Base-by-base conservation (phyloP, 2,329 filamentous ascomycete genomes). In the Scorias spongiosa region DNA sequence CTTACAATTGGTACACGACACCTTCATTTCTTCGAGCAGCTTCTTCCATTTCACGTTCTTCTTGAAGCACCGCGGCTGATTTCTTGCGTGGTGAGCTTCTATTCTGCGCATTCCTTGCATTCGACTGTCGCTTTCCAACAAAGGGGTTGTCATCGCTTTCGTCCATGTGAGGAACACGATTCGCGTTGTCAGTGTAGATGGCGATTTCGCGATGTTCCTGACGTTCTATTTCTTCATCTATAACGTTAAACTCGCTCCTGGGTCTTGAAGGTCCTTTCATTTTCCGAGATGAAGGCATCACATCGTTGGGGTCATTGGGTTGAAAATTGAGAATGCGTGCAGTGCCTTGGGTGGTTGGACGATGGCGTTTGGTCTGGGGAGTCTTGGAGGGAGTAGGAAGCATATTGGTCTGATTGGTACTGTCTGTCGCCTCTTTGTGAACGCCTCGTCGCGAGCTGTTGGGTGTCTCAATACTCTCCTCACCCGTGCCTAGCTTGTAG, bases 341-440 rank as follows among this genome's bases (percentile, higher is more conserved):
- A 30, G 72, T 68, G 5, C 65, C 57, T 41, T 66, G 62, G 42
- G 71, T 54, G 11, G 60, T 54, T 39, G 59, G 50, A 30, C 60
- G 54, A 2, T 63, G 56, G 49, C 72, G 73, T 66, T 82, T 84
- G 61, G 73, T 72, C 38, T 7, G 47, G 43, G 76, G 84, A 2
- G 84, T 89, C 66, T 88, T 88, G 50, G 78, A 74, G 2, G 84
- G 84, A 2, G 84, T 89, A 12, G 81, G 82, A 39, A 88, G 74
- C 72, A 84, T 81, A 49, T 44, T 46, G 20, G 4, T 26, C 20
- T 26, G 20, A 49, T 48, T 30, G 30, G 28, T 40, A 39, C 37
- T 40, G 43, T 40, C 40, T 41, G 43, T 9, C 12, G 15, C 32
- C 9, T 36, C 32, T 9, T 12, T 12, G 15, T 15, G 11, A 12